Percentiles rank a stretch among this genome's conserved stretches.
Evolutionary conservation across 768 basidiomycete genomes (phyloP).

Genomic region (Mycena amicta): DNA sequence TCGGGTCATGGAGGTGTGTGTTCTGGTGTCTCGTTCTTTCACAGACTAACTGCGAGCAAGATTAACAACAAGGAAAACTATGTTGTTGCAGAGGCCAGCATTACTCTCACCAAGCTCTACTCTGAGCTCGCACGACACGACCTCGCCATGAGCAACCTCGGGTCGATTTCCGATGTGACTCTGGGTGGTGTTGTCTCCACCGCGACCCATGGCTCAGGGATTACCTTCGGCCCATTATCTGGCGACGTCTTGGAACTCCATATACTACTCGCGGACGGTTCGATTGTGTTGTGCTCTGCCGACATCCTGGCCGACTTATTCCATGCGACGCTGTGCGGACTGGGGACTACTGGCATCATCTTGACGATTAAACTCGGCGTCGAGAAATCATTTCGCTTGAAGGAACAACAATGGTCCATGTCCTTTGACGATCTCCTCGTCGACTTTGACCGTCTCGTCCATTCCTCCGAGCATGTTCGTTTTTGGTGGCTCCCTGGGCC

Average conservation of each 20-base stretch:
- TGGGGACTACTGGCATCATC: slow-evolving; percentile 90
- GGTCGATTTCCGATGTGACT: slow-evolving; percentile 96
- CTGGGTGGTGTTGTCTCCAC: slow-evolving; percentile 92
- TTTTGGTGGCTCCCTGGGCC: slow-evolving; percentile 95
- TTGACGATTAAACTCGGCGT: slow-evolving; percentile 75
- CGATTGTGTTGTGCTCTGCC: slow-evolving; percentile 68
- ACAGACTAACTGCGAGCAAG: slow-evolving; percentile 37
- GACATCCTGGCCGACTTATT: slow-evolving; percentile 75
- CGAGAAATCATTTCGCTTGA: slow-evolving; percentile 80
- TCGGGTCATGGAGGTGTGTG: slow-evolving; percentile 74
- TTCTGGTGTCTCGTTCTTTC: slow-evolving; percentile 2
- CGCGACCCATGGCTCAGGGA: slow-evolving; percentile 92
- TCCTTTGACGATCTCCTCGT: slow-evolving; percentile 64
- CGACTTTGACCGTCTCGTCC: slow-evolving; percentile 55
- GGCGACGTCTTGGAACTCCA: slow-evolving; percentile 75
- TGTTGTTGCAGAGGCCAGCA: slow-evolving; percentile 77
- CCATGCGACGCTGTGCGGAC: slow-evolving; percentile 84
- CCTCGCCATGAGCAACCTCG: slow-evolving; percentile 89
- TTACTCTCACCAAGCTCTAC: slow-evolving; percentile 78
- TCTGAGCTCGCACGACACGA: slow-evolving; percentile 60
- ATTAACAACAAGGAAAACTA: slow-evolving; percentile 70
- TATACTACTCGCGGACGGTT: slow-evolving; percentile 79
- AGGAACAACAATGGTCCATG: slow-evolving; percentile 67
- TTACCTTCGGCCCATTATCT: slow-evolving; percentile 77
- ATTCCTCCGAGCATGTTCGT: slow-evolving; percentile 81